These are phyloP conservation scores for Phylloboletellus chloephorus DNA, from an alignment of 1,284 basidiomycete species.

Conservation along the genomic window DNA sequence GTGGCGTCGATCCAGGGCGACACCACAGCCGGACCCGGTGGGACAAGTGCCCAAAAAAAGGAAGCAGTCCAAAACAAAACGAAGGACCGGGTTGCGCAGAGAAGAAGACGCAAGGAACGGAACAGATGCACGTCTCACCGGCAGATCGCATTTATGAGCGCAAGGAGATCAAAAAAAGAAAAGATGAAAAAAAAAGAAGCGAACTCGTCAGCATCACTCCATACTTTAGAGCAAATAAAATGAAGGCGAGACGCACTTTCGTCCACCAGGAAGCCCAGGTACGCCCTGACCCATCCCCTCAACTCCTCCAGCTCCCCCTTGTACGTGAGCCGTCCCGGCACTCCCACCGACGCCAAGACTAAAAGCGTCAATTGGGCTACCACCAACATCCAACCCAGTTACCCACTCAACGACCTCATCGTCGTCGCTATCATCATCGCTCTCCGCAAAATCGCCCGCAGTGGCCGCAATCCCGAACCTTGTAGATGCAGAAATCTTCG, in stretches of 20 bases:
- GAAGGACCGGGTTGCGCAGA: no score
- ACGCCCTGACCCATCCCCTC: slow-evolving; percentile 7
- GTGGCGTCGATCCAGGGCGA: neutral
- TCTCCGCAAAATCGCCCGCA: slow-evolving; percentile 15
- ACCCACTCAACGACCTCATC: slow-evolving; percentile 26
- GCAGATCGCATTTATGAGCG: slow-evolving; percentile 1
- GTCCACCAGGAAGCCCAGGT: slow-evolving; percentile 19
- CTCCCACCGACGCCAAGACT: neutral
- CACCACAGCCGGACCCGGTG: no score
- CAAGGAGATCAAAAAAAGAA: neutral
- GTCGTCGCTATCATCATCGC: slow-evolving; percentile 31
- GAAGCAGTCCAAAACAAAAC: no score
- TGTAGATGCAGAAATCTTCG: slow-evolving; percentile 4
- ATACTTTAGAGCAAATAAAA: neutral
- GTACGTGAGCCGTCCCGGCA: slow-evolving; percentile 2
- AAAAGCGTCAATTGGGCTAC: neutral
- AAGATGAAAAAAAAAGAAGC: neutral
- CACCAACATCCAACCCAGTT: slow-evolving; percentile 11
- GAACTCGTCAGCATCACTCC: slow-evolving; percentile 14
- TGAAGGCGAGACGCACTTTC: slow-evolving; percentile 23
- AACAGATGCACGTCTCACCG: neutral
- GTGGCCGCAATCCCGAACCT: neutral
- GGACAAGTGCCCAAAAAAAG: slow-evolving; percentile 11
- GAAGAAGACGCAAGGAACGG: neutral
- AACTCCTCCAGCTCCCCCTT: slow-evolving; percentile 10